phyloP scores from a whole-genome alignment of 805 yeast species.

The Wickerhamiella occidentalis region DNA sequence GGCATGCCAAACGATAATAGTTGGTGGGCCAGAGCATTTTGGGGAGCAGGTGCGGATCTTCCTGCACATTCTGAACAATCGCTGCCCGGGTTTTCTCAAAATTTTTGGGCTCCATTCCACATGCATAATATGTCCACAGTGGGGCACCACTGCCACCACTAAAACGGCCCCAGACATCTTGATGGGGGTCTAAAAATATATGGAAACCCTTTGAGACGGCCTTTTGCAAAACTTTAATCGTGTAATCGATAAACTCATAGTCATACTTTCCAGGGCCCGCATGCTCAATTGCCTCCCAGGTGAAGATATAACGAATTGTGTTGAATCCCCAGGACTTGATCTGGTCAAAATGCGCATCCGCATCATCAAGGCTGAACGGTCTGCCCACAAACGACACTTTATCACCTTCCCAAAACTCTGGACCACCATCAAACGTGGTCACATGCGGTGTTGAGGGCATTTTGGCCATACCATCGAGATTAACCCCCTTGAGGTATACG shows the following conservation, averaged over 20 bases:
- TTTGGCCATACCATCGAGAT: conserved; percentile 64
- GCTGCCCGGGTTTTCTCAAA: conserved; percentile 66
- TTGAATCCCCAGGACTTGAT: conserved; percentile 76
- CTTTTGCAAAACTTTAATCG: conserved; percentile 47
- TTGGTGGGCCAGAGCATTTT: conserved; percentile 93
- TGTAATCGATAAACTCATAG: conserved; percentile 57
- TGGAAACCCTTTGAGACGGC: conserved; percentile 53
- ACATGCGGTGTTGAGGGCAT: conserved; percentile 48
- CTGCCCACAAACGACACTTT: conserved; percentile 68
- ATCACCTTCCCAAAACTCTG: conserved; percentile 54
- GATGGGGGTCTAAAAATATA: conserved; percentile 80
- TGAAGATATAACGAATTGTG: conserved; percentile 57
- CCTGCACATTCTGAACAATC: conserved; percentile 46
- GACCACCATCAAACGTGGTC: conserved; percentile 19
- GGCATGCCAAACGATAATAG: conserved; percentile 60
- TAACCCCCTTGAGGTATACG: conserved; percentile 66
- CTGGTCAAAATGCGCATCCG: conserved; percentile 52
- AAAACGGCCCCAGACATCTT: conserved; percentile 86
- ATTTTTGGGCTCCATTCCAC: conserved; percentile 67
- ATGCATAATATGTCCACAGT: conserved; percentile 80
- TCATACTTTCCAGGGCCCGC: conserved; percentile 77
- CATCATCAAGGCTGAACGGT: conserved; percentile 68
- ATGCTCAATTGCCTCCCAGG: conserved; percentile 93
- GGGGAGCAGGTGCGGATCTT: conserved; percentile 40
- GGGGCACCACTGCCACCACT: conserved; percentile 93